phyloP scores from a whole-genome alignment of 768 basidiomycete species.

The Psilocybe sp. region DNA sequence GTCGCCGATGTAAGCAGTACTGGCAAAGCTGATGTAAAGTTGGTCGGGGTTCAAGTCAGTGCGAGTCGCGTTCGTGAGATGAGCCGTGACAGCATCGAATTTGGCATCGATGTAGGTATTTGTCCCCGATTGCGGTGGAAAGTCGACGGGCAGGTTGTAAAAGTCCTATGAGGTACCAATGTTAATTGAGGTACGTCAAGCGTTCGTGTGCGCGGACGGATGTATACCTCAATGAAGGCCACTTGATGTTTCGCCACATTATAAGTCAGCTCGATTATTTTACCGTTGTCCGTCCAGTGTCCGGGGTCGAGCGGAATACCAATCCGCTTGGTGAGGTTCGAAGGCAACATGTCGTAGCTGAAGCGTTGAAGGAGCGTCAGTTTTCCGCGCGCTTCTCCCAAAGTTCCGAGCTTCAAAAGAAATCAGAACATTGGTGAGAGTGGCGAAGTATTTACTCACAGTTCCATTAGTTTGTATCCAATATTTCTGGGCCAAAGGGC shows the following conservation, averaged over 20 bases:
- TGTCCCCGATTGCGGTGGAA: constrained; percentile 30
- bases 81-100: constrained; percentile 36
- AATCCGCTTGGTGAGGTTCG: constrained; percentile 33
- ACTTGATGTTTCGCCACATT: constrained; percentile 33
- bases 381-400: constrained; percentile 51
- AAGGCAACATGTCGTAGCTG: constrained; percentile 37
- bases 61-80: constrained; percentile 39
- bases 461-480: constrained; percentile 47
- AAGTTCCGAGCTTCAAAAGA: constrained; percentile 36
- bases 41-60: constrained; percentile 33
- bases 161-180: constrained; percentile 35
- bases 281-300: constrained; percentile 49
- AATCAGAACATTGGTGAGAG: constrained; percentile 1
- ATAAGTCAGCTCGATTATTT: constrained; percentile 41
- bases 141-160: constrained; percentile 30
- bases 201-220: neutral
- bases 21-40: constrained; percentile 47
- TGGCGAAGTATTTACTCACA: constrained; percentile 1
- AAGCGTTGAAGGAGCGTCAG: constrained; percentile 50
- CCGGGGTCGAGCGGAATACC: constrained; percentile 42
- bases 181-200: neutral
- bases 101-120: constrained; percentile 40
- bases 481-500: constrained; percentile 35
- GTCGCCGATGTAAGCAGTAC: constrained; percentile 36
- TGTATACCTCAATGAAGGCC: constrained; percentile 41